Base-by-base conservation (phyloP, 176 grass and related monocot species). In the Musa acuminata region DNA sequence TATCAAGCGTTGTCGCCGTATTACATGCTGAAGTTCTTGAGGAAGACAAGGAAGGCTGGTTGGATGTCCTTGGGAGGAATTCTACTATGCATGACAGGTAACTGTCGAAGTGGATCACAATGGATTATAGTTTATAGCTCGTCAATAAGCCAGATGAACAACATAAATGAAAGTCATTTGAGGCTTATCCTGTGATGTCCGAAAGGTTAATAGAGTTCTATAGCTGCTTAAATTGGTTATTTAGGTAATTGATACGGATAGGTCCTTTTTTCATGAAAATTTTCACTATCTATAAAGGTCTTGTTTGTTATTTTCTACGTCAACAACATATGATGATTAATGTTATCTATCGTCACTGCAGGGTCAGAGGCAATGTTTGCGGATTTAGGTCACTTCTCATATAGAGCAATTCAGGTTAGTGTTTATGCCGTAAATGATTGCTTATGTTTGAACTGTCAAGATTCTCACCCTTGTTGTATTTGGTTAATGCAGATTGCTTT, bases 41-140 rank as follows among this genome's bases (percentile, higher is more conserved):
- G 83, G 72, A 99, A 99, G 89, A 99, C 95, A 35, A 94, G 80
- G 76, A 94, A 89, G 64, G 75, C 78, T 80, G 95, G 95, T 65
- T 99, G 95, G 95, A 99, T 99, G 95, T 99, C 95, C 1, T 83
- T 99, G n/a, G 95, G 95, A 51, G 95, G 95, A 80, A 94, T 99
- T 74, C 85, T 99, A 75, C 78, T 99, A 43, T 99, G 95, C 81
- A 91, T 99, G 81, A 99, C 95, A 84, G 95, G 95, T 99, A 80
- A 76, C 48, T 8, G 35, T 6, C 35, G 35, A 43, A 43, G 35
- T 43, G 35, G 35, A 43, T 43, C 35, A 43, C 35, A 43, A 4
- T 43, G 35, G 35, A 43, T 43, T 43, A 43, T 43, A 43, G 35
- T 43, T 43, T 43, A 5, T 43, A 43, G 0, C 35, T 43, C 3